Percentiles rank a stretch among this genome's conserved stretches.
Conservation (phyloP, 805 yeast genomes). For the Sugiyamaella smithiae region DNA sequence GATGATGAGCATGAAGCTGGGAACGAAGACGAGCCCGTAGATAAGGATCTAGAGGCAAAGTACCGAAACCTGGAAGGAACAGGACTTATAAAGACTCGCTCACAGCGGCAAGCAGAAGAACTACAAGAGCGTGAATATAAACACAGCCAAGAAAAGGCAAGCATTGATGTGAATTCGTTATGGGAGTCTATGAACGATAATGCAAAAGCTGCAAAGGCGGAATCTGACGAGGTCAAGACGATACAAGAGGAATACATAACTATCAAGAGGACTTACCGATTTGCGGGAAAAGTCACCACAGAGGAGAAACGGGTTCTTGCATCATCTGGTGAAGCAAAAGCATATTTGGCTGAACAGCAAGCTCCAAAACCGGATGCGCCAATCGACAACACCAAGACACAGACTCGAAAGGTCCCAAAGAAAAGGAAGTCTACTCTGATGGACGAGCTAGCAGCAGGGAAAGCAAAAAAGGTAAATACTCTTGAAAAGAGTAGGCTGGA, state of each 20-base stretch:
- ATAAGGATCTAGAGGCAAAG: constrained; percentile 28
- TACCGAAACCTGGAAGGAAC: constrained; percentile 56
- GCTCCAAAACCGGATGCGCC: constrained; percentile 17
- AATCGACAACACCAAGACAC: constrained; percentile 25
- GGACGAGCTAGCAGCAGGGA: constrained; percentile 65
- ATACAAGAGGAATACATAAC: constrained; percentile 52
- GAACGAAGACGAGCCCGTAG: constrained; percentile 33
- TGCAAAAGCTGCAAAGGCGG: background rate
- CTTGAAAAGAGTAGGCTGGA: constrained; percentile 89
- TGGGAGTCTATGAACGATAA: constrained; percentile 54
- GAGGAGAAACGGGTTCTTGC: constrained; percentile 77
- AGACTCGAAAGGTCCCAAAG: constrained; percentile 23
- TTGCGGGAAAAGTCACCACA: constrained; percentile 80
- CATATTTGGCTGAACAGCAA: constrained; percentile 52
- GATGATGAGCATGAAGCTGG: constrained; percentile 39
- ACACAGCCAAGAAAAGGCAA: constrained; percentile 28
- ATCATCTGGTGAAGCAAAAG: constrained; percentile 83
- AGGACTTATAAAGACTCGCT: constrained; percentile 68
- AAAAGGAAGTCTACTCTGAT: constrained; percentile 76
- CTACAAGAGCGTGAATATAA: constrained; percentile 33
- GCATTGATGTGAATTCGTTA: constrained; percentile 48
- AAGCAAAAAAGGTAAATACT: constrained; percentile 80
- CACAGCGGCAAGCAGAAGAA: constrained; percentile 45
- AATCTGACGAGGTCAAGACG: constrained; percentile 4
- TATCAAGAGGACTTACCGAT: constrained; percentile 75